These are phyloP conservation scores for Mallotus nudiflorus DNA, from an alignment of 345 rosid species.

Conservation along the genomic window DNA sequence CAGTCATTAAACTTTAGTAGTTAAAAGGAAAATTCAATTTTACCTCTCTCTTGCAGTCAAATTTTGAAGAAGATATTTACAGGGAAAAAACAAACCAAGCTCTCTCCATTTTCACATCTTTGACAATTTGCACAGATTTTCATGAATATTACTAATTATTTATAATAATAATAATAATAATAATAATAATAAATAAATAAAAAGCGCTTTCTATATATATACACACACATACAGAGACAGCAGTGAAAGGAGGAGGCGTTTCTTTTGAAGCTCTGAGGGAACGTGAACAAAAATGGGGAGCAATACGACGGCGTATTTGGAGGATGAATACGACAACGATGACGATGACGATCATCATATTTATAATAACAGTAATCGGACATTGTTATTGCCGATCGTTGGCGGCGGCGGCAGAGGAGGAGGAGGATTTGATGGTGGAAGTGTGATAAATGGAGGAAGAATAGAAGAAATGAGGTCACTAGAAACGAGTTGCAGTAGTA, in stretches of 20 bases:
- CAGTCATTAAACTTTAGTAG: too few relatives aligned
- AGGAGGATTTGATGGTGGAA: too few relatives aligned
- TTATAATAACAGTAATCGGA: too few relatives aligned
- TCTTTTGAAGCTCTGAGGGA: constrained; percentile 21
- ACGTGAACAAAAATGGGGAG: constrained; percentile 27
- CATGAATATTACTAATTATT: too few relatives aligned
- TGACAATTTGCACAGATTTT: neutral
- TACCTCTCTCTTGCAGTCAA: too few relatives aligned
- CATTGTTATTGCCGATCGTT: too few relatives aligned
- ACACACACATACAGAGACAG: too few relatives aligned
- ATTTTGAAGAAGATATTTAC: neutral
- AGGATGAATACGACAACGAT: neutral
- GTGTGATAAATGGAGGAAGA: too few relatives aligned
- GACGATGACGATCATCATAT: neutral
- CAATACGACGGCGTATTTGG: constrained; percentile 21
- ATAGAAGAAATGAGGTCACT: neutral
- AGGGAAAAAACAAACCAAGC: neutral
- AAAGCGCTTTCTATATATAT: neutral
- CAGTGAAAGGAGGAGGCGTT: neutral
- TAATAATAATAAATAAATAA: too few relatives aligned
- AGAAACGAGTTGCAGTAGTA: neutral
- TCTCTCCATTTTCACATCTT: neutral
- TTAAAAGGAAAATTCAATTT: neutral
- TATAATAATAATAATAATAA: too few relatives aligned
- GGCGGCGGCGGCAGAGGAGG: too few relatives aligned